Base-by-base conservation (phyloP, 805 yeast genomes). In the Zygosaccharomyces siamensis region DNA sequence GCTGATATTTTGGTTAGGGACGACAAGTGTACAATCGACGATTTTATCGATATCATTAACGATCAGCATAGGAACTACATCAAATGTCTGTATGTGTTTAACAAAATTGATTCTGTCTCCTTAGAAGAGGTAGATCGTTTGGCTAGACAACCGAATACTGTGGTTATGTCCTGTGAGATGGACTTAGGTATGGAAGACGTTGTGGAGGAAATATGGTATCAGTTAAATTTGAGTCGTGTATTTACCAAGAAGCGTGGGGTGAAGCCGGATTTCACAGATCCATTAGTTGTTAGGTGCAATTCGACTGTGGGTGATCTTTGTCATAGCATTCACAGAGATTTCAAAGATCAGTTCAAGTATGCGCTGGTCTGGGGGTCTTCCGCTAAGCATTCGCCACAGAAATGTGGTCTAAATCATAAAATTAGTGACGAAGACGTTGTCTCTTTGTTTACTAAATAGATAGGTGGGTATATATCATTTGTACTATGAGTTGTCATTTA, bases 331-430 rank as follows among this genome's bases (percentile, higher is more conserved):
- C 98, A 92, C 66, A 79, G 95, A 58, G 97, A 90, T 60, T 86
- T 92, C 75, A 90, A 89, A 62, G 83, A 85, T 55, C 88, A 86
- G 61, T 92, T 93, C 75, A 88, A 89, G 66, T 89, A 90, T 65
- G 98, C 98, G 0, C 70, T 89, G 61, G 97, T 92, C 5, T 92
- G 98, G 97, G 99, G 99, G 0, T 81, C 90, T 1, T 84, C 95
- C 41, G 86, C 97, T 5, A 93, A 93, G 66, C 96, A 89, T 64
- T 87, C 92, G 31, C 98, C 98, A 3, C 99, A 92, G 63, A 92
- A 92, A 64, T 92, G 98, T 74, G 98, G 99, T 0, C 72, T 92
- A 49, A 78, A 64, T 53, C 99, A 92, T 65, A 72, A 73, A 32
- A 84, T 93, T 11, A 81, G 86, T 57, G 98, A 92, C 64, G 97